Evolutionary conservation across 371 early-diverging fungal genomes (phyloP).

Genomic region (Mortierella sp.): DNA sequence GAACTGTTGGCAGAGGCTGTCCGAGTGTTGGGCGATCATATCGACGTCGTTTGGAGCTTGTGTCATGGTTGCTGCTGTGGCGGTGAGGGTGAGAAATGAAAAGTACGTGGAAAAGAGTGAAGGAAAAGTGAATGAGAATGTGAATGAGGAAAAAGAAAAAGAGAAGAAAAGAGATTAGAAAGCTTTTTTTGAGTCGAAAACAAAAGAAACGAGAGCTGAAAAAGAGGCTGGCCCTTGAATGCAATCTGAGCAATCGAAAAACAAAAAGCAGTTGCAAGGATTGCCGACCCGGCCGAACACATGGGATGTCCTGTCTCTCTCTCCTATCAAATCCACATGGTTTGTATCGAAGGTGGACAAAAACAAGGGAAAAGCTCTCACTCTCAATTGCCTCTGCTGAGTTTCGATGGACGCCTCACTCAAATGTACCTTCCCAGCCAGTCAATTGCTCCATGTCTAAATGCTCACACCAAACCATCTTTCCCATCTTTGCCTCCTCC

Average conservation of each 20-base stretch:
- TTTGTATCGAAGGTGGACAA: not conserved
- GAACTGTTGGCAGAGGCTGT: constrained; percentile 20
- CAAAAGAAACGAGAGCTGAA: not conserved
- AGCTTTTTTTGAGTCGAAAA: not conserved
- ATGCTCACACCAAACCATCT: not conserved
- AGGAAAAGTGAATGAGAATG: not conserved
- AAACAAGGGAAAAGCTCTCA: not conserved
- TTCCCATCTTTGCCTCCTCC: not conserved
- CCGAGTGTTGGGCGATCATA: constrained; percentile 23
- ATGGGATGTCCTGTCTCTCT: not conserved
- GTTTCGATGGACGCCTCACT: not conserved
- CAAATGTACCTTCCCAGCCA: not conserved
- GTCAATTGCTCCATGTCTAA: not conserved
- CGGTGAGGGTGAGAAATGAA: not conserved
- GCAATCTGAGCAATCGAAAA: not conserved
- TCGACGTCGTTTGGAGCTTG: not conserved
- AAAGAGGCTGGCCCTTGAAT: not conserved
- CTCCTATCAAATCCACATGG: not conserved
- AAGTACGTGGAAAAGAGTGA: not conserved
- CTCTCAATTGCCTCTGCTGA: not conserved
- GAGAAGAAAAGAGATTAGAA: not conserved
- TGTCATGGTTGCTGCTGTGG: not conserved
- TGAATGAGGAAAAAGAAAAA: not conserved
- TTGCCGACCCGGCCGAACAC: constrained; percentile 2
- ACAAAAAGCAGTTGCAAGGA: not conserved